These are phyloP conservation scores for Graphiopsis chlorocephala DNA, from an alignment of 2,329 filamentous ascomycete species.

Conservation along the genomic window DNA sequence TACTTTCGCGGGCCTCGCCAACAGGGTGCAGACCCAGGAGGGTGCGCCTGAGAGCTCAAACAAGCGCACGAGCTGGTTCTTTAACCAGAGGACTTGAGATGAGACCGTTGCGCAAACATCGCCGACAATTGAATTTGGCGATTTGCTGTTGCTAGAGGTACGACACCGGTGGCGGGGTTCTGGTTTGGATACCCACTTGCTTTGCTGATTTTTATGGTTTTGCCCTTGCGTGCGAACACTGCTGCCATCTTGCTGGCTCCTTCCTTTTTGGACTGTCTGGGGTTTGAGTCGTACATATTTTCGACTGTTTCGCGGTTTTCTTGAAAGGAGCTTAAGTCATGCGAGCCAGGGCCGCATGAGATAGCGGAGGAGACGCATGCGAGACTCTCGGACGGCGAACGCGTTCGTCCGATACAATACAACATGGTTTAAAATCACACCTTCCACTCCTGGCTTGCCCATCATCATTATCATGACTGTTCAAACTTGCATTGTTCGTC, in stretches of 20 bases:
- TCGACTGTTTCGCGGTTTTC: neutral
- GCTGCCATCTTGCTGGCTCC: neutral
- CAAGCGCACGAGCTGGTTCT: constrained; percentile 31
- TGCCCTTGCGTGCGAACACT: neutral
- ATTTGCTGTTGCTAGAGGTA: neutral
- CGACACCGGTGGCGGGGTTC: constrained; percentile 8
- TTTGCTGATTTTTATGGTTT: constrained; percentile 2
- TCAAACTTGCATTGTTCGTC: neutral
- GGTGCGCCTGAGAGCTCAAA: constrained; percentile 11
- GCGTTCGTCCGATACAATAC: neutral
- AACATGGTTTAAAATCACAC: neutral
- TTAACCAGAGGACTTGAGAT: constrained; percentile 28
- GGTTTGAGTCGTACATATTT: neutral
- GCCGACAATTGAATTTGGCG: neutral
- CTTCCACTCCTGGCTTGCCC: neutral
- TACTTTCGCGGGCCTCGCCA: constrained; percentile 40
- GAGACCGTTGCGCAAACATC: neutral
- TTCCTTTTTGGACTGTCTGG: neutral
- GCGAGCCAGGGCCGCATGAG: neutral
- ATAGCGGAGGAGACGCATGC: constrained; percentile 5
- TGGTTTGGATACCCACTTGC: constrained; percentile 14
- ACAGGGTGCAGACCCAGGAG: constrained; percentile 16
- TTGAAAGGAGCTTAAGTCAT: neutral
- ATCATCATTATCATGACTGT: neutral
- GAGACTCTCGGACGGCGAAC: neutral